Percentiles rank a stretch among this genome's conserved stretches.
These are phyloP conservation scores for Boehmeria nivea DNA, from an alignment of 306 rosid genomes.

Conservation along the genomic window DNA sequence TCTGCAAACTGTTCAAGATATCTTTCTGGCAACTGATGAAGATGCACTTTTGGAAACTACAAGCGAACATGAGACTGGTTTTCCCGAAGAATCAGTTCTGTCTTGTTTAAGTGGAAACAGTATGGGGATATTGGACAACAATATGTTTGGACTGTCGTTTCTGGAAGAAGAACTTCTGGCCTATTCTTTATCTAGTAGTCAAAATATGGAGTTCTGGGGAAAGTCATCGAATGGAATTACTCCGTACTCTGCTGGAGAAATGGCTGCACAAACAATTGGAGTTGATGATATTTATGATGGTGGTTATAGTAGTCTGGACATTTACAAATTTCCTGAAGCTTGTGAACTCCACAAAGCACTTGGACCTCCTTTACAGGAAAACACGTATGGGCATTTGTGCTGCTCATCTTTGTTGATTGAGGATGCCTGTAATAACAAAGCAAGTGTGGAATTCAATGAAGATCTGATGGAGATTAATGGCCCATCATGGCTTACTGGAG, in stretches of 20 bases:
- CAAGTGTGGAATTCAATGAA: constrained; percentile 27
- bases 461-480: constrained; percentile 27
- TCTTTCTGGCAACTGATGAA: constrained; percentile 16
- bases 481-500: no score
- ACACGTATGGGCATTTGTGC: constrained; percentile 23
- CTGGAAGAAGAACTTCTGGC: constrained; percentile 37
- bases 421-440: no score
- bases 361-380: constrained; percentile 33
- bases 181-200: constrained; percentile 26
- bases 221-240: constrained; percentile 25
- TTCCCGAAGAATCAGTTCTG: constrained; percentile 21
- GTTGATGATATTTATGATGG: constrained; percentile 15
- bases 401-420: constrained; percentile 23
- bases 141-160: constrained; percentile 29
- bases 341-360: constrained; percentile 58
- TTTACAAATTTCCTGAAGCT: constrained; percentile 36
- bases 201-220: constrained; percentile 32
- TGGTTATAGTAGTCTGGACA: constrained; percentile 5
- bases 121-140: constrained; percentile 27
- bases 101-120: constrained; percentile 14
- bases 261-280: constrained; percentile 28
- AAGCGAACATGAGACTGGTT: constrained; percentile 22
- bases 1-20: no score
- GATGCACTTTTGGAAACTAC: constrained; percentile 17
- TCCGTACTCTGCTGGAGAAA: constrained; percentile 24